phyloP scores from a whole-genome alignment of 768 basidiomycete species.

The Mycena venus region DNA sequence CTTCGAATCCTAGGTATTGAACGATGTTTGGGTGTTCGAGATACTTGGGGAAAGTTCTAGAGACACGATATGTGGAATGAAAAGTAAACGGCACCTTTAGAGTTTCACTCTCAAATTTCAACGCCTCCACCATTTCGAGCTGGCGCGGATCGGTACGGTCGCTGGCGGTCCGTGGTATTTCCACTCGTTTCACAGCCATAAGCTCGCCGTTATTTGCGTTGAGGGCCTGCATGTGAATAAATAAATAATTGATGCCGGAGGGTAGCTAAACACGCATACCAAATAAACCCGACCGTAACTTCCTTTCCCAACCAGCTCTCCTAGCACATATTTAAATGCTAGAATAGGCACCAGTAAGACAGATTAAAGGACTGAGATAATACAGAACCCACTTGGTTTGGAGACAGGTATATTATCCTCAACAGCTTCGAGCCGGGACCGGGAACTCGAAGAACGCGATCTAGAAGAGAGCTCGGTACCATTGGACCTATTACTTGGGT shows the following conservation, averaged over 20 bases:
- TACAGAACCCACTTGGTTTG: conserved; percentile 3
- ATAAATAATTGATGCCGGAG: too few relatives aligned
- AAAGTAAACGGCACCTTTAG: conserved; percentile 14
- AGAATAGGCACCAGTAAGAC: too few relatives aligned
- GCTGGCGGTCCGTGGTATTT: conserved; percentile 80
- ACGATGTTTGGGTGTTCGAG: conserved; percentile 94
- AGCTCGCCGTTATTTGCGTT: conserved; percentile 93
- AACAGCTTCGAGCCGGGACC: neutral
- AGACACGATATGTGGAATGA: neutral
- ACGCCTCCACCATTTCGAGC: conserved; percentile 78
- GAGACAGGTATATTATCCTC: neutral
- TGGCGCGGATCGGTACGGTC: conserved; percentile 79
- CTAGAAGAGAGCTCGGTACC: neutral
- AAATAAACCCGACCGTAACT: conserved; percentile 94
- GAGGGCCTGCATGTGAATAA: conserved; percentile 58
- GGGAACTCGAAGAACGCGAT: neutral
- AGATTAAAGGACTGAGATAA: neutral
- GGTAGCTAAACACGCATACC: neutral
- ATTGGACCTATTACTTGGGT: neutral
- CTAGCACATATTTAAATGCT: conserved; percentile 91
- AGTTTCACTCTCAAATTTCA: conserved; percentile 89
- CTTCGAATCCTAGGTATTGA: conserved; percentile 91
- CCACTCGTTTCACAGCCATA: conserved; percentile 97
- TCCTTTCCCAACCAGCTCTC: conserved; percentile 94
- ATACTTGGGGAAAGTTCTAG: conserved; percentile 65